Conservation (phyloP, 495 filamentous ascomycete species). For the Aspergillus asperescens region DNA sequence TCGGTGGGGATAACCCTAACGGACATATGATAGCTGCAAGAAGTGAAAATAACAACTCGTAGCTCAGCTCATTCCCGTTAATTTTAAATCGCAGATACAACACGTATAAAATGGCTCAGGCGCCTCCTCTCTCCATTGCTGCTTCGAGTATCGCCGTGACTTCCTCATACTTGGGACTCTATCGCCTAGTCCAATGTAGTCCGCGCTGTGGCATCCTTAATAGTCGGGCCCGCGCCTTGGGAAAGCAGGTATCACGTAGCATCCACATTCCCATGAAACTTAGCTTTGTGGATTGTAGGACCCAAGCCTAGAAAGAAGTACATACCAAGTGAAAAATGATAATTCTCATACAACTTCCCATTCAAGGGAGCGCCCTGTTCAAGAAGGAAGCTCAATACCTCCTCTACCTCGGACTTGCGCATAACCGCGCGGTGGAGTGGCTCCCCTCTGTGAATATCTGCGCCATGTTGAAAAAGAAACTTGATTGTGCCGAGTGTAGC, state of each 20-base stretch:
- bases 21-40: too few relatives aligned
- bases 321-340: neutral
- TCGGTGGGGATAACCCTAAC: too few relatives aligned
- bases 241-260: neutral
- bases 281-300: neutral
- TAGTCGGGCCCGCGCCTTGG: neutral
- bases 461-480: conserved; percentile 16
- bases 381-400: conserved; percentile 13
- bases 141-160: too few relatives aligned
- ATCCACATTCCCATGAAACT: neutral
- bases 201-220: neutral
- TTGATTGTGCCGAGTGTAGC: conserved; percentile 8
- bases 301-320: neutral
- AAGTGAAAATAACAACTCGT: too few relatives aligned
- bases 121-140: too few relatives aligned
- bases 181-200: neutral
- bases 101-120: too few relatives aligned
- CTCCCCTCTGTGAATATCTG: conserved; percentile 17
- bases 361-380: conserved; percentile 18
- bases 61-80: too few relatives aligned
- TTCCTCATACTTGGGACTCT: too few relatives aligned
- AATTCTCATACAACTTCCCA: conserved; percentile 16
- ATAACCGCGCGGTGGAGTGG: conserved; percentile 20
- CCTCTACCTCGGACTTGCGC: conserved; percentile 1
- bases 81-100: too few relatives aligned